Evolutionary conservation across 2,329 filamentous ascomycete genomes (phyloP), one percentile per base, ranked within the genome.

Genomic region (Aureobasidium sp.): DNA sequence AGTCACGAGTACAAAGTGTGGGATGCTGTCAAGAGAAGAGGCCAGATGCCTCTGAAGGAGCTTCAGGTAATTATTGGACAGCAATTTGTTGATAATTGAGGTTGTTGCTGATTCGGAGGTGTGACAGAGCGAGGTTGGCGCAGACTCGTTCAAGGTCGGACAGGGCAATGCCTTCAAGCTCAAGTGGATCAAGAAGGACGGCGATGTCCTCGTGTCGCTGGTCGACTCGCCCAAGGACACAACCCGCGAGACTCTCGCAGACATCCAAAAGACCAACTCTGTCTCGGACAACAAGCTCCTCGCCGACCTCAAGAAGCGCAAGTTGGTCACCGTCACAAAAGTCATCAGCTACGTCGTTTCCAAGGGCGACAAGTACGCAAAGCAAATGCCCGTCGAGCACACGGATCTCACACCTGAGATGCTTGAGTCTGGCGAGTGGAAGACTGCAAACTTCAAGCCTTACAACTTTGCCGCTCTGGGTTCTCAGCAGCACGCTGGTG

Each of bases 351-450:
- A 94, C 82, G 88, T 84, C 67, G 85, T 96, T 63, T 79, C 79
- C 63, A 97, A 97, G 79, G 94, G 91, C 0, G 77, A 86, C 64
- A 96, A 96, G 75, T 99, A 91, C 73, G 90, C 91, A 47, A 84
- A 89, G 53, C 88, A 96, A 75, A 89, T 97, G 66, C 82, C 88
- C 49, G 91, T 95, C 76, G 92, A 97, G 78, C 91, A 95, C 76
- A 97, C 94, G 47, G 94, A 99, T 73, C 79, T 99, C 71, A 97
- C 94, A 11, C 88, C 86, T 58, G 94, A 99, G 62, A 96, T 99
- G 89, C 80, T 99, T 66, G 80, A 86, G 50, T 88, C 81, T 69
- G 93, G 93, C 47, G 85, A 90, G 21, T 99, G 94, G 94, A 93
- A 97, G 80, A 90, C 88, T 44, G 90, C 90, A 9, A 85, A 87